Conservation (phyloP, 768 basidiomycete species). For the Cystobasidium onofrii region DNA sequence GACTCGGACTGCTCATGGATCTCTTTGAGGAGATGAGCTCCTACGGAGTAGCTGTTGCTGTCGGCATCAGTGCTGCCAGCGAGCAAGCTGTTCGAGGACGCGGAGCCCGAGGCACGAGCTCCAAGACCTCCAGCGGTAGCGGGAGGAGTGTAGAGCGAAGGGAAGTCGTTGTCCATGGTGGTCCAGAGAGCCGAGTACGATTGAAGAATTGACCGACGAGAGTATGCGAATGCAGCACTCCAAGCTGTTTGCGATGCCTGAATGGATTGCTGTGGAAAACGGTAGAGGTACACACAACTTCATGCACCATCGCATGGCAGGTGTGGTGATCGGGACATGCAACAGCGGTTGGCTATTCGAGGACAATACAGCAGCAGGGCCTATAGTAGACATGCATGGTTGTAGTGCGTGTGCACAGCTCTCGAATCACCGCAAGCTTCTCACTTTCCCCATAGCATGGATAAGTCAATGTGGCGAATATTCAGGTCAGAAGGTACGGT, state of each 20-base stretch:
- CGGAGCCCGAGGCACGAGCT: background rate
- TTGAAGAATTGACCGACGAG: conserved; percentile 4
- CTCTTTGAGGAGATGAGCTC: conserved; percentile 15
- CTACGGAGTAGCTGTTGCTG: background rate
- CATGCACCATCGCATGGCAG: too few relatives aligned
- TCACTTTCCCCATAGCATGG: too few relatives aligned
- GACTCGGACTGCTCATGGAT: conserved; percentile 23
- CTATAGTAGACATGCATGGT: too few relatives aligned
- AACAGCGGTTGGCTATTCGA: background rate
- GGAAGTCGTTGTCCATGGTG: conserved; percentile 29
- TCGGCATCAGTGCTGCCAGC: background rate
- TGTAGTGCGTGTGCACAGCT: too few relatives aligned
- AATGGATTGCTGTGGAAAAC: background rate
- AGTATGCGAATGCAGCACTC: background rate
- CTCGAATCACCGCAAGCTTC: too few relatives aligned
- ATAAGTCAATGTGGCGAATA: too few relatives aligned
- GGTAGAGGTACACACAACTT: too few relatives aligned
- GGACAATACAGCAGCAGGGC: too few relatives aligned
- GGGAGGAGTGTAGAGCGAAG: conserved; percentile 28
- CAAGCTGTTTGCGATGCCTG: background rate
- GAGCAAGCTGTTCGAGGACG: background rate
- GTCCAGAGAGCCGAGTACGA: background rate
- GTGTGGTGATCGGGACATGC: background rate
- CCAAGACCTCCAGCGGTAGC: background rate
- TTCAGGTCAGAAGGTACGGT: too few relatives aligned